These are phyloP conservation scores for Isatis tinctoria DNA, from an alignment of 345 rosid species.

Conservation along the genomic window DNA sequence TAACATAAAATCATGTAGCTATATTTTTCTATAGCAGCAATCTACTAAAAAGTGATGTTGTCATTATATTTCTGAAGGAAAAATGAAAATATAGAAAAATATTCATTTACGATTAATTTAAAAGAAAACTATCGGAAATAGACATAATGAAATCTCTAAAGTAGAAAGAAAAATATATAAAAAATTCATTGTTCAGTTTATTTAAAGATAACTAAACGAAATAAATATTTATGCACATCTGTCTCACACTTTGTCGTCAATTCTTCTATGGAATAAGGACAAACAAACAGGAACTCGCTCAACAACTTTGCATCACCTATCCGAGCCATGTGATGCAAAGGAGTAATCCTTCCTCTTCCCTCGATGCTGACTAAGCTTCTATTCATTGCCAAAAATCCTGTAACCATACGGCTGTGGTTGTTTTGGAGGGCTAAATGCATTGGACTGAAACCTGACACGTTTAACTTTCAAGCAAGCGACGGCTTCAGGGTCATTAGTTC, in stretches of 20 bases:
- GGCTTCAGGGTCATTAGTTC: background rate
- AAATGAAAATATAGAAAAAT: too few species aligned
- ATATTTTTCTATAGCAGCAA: too few species aligned
- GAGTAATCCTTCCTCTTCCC: slow-evolving; percentile 29
- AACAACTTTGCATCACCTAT: background rate
- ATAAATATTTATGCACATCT: too few species aligned
- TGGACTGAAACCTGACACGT: slow-evolving; percentile 14
- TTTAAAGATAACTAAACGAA: too few species aligned
- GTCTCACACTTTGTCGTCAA: slow-evolving; percentile 25
- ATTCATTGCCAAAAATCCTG: slow-evolving; percentile 5
- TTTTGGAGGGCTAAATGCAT: slow-evolving; percentile 31
- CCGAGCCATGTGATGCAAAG: slow-evolving; percentile 30
- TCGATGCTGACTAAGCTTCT: slow-evolving; percentile 24
- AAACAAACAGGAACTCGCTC: slow-evolving; percentile 5
- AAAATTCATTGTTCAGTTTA: too few species aligned
- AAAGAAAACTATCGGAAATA: too few species aligned
- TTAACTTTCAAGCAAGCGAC: background rate
- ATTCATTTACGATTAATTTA: too few species aligned
- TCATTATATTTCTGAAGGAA: too few species aligned
- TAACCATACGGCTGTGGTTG: background rate
- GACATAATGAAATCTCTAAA: too few species aligned
- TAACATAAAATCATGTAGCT: too few species aligned
- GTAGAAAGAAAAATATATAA: too few species aligned
- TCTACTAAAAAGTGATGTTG: too few species aligned
- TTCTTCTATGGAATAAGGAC: slow-evolving; percentile 30